These are phyloP conservation scores for Botryotinia narcissicola DNA, from an alignment of 2,329 filamentous ascomycete genomes.

Conservation along the genomic window DNA sequence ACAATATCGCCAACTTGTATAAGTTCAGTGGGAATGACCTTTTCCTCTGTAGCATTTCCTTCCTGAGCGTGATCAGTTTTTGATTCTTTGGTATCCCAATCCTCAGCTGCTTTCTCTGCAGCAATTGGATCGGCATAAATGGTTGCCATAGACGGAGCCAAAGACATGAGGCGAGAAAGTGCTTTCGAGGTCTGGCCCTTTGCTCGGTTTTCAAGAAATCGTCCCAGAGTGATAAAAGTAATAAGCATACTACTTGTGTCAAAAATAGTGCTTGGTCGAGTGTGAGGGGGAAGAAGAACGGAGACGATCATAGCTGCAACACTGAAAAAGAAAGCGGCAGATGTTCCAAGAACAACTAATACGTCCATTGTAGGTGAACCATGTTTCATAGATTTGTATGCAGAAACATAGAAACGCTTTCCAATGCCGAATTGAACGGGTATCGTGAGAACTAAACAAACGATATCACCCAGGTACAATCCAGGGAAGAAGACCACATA, in stretches of 20 bases:
- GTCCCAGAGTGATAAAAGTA: slow-evolving; percentile 87
- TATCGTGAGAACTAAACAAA: slow-evolving; percentile 81
- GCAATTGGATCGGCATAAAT: slow-evolving; percentile 95
- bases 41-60: slow-evolving; percentile 72
- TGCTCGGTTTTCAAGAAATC: slow-evolving; percentile 88
- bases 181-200: slow-evolving; percentile 97
- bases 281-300: slow-evolving; percentile 70
- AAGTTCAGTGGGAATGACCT: slow-evolving; percentile 86
- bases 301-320: slow-evolving; percentile 83
- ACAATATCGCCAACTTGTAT: slow-evolving; percentile 93
- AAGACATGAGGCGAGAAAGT: slow-evolving; percentile 88
- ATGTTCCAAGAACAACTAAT: slow-evolving; percentile 88
- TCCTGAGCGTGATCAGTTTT: slow-evolving; percentile 46
- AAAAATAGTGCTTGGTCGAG: slow-evolving; percentile 82
- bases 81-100: slow-evolving; percentile 58
- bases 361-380: slow-evolving; percentile 97
- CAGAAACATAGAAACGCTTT: slow-evolving; percentile 86
- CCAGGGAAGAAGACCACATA: slow-evolving; percentile 65
- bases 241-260: slow-evolving; percentile 99
- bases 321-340: slow-evolving; percentile 95
- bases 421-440: slow-evolving; percentile 97
- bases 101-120: slow-evolving; percentile 83
- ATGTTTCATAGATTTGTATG: slow-evolving; percentile 91
- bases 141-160: slow-evolving; percentile 93
- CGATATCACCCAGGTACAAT: slow-evolving; percentile 81